Evolutionary conservation across 225 moss, liverwort and hornwort species (phyloP), one percentile per base, ranked within the genome.

Genomic region (Climacium dendroides): DNA sequence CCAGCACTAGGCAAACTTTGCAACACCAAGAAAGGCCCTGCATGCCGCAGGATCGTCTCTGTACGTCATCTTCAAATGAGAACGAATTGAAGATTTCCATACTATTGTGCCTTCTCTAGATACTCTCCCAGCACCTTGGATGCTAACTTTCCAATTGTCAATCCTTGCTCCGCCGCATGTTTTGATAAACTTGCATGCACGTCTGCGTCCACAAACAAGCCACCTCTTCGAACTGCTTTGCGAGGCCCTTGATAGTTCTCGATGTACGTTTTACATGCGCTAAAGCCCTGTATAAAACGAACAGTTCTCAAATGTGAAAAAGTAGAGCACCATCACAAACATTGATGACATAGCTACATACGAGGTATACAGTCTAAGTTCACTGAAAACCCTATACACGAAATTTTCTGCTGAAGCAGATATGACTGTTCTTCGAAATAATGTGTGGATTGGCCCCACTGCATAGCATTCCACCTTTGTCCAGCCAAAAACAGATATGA

Each of bases 231-330:
- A 45, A 45, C 83, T 47, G 85, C 54, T 81, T 93, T 93, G 70
- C 91, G 90, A 83, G 93, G 91, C 52, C 91, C 93, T 89, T 87
- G 79, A 54, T 93, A 93, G 25, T 91, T 91, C 63, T 91, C 93
- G n/a, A 91, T 93, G 83, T 75, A 91, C 7, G 20, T 65, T 70
- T 90, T 91, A 75, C 91, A 91, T 78, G 87, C 85, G 61, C 55
- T 85, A 66, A 93, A 93, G 29, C 93, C 93, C 93, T 93, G 90
- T 13, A 73, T 15, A 65, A 60, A 73, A 83, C 23, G 52, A 66
- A 29, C 18, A 77, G 77, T 47, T 84, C 78, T 10, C 17, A 78
- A 58, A 28, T 37, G 20, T 90, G 57, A 79, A 69, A 85, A 81
- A 60, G 19, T 28, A 5, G 11, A 90, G 59, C 39, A 80, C 26